A percentile compares a stretch with the other conserved stretches of the same genome.
Conservation (phyloP, 1,139 yeast genomes). For the Yamadazyma sp. region DNA sequence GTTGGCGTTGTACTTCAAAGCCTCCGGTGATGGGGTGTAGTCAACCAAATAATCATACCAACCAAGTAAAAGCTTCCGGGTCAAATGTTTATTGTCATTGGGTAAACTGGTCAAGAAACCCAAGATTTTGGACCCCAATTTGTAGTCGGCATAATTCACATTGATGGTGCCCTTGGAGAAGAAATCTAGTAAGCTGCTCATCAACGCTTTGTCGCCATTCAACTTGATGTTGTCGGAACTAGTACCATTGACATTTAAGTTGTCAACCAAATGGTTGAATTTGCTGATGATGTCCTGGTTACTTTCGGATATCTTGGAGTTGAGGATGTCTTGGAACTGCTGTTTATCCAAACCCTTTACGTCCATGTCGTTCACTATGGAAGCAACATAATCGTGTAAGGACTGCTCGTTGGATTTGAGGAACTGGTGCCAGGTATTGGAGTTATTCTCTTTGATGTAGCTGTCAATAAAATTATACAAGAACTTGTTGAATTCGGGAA, state of each 20-base stretch:
- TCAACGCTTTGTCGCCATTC: slow-evolving; percentile 17
- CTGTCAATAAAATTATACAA: slow-evolving; percentile 36
- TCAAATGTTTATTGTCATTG: slow-evolving; percentile 15
- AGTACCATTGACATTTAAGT: slow-evolving; percentile 10
- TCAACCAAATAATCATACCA: slow-evolving; percentile 39
- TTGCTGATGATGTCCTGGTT: slow-evolving; percentile 25
- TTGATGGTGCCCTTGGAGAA: slow-evolving; percentile 37
- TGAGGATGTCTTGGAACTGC: slow-evolving; percentile 22
- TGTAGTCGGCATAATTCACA: slow-evolving; percentile 44
- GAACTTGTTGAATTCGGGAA: slow-evolving; percentile 42
- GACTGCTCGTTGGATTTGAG: slow-evolving; percentile 19
- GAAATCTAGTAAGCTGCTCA: slow-evolving; percentile 31
- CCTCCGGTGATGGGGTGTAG: slow-evolving; percentile 22
- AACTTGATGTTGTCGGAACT: slow-evolving; percentile 6
- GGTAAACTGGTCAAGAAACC: slow-evolving; percentile 38
- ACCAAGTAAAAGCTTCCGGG: slow-evolving; percentile 33
- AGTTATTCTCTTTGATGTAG: slow-evolving; percentile 18
- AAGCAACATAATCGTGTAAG: slow-evolving; percentile 19
- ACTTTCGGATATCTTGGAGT: slow-evolving; percentile 23
- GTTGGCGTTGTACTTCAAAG: slow-evolving; percentile 41
- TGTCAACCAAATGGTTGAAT: slow-evolving; percentile 31
- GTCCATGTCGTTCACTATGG: slow-evolving; percentile 10
- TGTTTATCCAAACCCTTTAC: slow-evolving; percentile 19
- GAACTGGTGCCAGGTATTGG: slow-evolving; percentile 24
- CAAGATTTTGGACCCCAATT: slow-evolving; percentile 38